phyloP scores from a whole-genome alignment of 148 eudicot species.

The Nepenthes gracilis region DNA sequence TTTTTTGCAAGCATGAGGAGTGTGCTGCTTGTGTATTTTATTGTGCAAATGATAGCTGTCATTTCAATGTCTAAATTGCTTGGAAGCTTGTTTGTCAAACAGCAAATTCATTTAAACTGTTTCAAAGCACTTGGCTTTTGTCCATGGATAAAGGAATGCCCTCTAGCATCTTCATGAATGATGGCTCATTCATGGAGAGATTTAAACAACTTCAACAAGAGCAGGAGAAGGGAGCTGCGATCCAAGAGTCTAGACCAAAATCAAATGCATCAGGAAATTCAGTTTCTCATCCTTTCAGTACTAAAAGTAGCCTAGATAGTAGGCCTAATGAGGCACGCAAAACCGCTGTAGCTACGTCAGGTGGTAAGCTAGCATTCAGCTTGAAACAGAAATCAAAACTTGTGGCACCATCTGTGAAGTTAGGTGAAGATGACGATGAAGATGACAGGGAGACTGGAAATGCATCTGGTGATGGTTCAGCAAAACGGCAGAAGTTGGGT shows the following conservation, averaged over 20 bases:
- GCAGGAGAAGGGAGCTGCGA: slow-evolving; percentile 25
- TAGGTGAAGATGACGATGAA: slow-evolving; percentile 58
- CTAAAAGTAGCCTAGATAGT: slow-evolving; percentile 21
- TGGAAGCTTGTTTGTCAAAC: slow-evolving; percentile 44
- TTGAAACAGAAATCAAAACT: slow-evolving; percentile 63
- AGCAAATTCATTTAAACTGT: slow-evolving; percentile 38
- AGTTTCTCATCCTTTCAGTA: slow-evolving; percentile 34
- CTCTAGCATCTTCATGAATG: slow-evolving; percentile 68
- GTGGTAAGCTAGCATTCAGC: slow-evolving; percentile 77
- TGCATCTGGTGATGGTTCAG: slow-evolving; percentile 19
- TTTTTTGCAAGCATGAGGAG: too few species aligned
- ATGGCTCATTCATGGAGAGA: slow-evolving; percentile 96
- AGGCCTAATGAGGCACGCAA: slow-evolving; percentile 27
- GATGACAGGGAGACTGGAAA: slow-evolving; percentile 19
- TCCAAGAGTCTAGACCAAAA: slow-evolving; percentile 23
- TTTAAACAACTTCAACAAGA: slow-evolving; percentile 80
- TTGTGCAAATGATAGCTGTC: not conserved
- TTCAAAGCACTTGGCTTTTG: slow-evolving; percentile 18
- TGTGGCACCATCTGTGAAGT: slow-evolving; percentile 55
- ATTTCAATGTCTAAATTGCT: slow-evolving; percentile 25
- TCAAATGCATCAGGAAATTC: slow-evolving; percentile 19
- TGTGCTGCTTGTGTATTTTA: not conserved
- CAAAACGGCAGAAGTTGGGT: slow-evolving; percentile 31
- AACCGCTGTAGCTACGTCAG: slow-evolving; percentile 21
- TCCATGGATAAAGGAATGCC: slow-evolving; percentile 62